Evolutionary conservation across 192 early-diverging fungal species (phyloP).

Genomic region (Entomortierella parvispora): DNA sequence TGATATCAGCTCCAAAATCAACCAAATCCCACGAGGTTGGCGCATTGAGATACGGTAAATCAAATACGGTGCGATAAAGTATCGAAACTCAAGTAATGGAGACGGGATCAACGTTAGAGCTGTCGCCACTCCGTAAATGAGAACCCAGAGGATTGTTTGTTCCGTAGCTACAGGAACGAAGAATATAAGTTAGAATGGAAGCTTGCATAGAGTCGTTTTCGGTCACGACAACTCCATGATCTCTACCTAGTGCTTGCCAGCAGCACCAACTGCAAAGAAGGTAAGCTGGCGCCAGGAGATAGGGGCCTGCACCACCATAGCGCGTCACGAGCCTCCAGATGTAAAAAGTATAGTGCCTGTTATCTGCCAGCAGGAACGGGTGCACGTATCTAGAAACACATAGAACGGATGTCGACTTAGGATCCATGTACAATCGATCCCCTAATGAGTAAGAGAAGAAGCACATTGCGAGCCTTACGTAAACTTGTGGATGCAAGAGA

Average conservation of each 20-base stretch:
- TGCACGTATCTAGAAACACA: constrained; percentile 91
- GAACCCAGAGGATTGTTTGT: constrained; percentile 62
- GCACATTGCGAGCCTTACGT: too few relatives aligned
- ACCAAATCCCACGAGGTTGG: constrained; percentile 27
- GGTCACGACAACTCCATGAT: not conserved
- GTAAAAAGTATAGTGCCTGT: constrained; percentile 97
- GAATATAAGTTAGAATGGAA: constrained; percentile 2
- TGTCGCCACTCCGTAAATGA: constrained; percentile 63
- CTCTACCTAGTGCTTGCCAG: constrained; percentile 59
- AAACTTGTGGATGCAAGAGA: constrained; percentile 57
- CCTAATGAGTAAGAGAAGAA: too few relatives aligned
- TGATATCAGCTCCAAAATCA: constrained; percentile 55
- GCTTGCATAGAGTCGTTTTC: not conserved
- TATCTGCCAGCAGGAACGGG: constrained; percentile 93
- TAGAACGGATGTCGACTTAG: too few relatives aligned
- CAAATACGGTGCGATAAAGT: constrained; percentile 90
- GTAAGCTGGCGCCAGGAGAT: constrained; percentile 75
- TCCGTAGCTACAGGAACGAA: constrained; percentile 37
- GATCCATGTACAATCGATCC: too few relatives aligned
- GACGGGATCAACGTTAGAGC: constrained; percentile 84
- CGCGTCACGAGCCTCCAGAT: constrained; percentile 87
- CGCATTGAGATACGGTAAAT: constrained; percentile 76
- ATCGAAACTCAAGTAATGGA: constrained; percentile 94
- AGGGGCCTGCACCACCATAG: constrained; percentile 61
- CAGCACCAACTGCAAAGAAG: constrained; percentile 55